Base-by-base conservation (phyloP, 352 stramenopile species). In the Phytophthora foliorum region DNA sequence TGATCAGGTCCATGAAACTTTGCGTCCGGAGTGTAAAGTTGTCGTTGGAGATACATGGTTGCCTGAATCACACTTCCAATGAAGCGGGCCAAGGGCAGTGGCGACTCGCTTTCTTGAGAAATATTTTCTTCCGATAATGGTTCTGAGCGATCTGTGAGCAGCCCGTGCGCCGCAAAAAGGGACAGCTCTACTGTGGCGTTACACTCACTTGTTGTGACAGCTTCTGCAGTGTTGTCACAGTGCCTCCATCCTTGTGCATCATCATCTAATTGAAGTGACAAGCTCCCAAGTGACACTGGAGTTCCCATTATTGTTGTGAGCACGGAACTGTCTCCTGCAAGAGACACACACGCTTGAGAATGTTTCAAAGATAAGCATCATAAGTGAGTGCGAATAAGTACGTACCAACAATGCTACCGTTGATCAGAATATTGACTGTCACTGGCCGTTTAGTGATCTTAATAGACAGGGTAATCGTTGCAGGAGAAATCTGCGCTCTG, bases 1-100 rank as follows among this genome's bases (percentile, higher is more conserved):
- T 80, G 49, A 24, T 84, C 79, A n/a, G 69, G 67, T 8, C 77
- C 77, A 19, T 80, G 66, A 56, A 84, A 85, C 19, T 77, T 71
- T 14, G 50, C 46, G 17, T 57, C 39, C 6, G 79, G 79, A 36
- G 50, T 27, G 39, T 82, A 88, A 16, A 41, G 6, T 50, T 81
- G 53, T n/a, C 29, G 39, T 16, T 41, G 39, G 21, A 88, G 44
- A 21, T 70, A 64, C 2, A 0, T 25, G 19, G 68, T 76, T 24
- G 74, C 46, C 10, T 60, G 22, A 3, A 8, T 34, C 0, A 51
- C 46, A 25, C 14, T 49, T n/a, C 66, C 66, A 65, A 19, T 52
- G 16, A 69, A 74, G 48, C 45, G 52, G 25, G 48, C 41, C 36
- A 62, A n/a, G 22, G 31, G 9, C 44, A 54, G 13, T 22, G 13